Base-by-base conservation (phyloP, 495 filamentous ascomycete species). In the Talaromyces ruber region DNA sequence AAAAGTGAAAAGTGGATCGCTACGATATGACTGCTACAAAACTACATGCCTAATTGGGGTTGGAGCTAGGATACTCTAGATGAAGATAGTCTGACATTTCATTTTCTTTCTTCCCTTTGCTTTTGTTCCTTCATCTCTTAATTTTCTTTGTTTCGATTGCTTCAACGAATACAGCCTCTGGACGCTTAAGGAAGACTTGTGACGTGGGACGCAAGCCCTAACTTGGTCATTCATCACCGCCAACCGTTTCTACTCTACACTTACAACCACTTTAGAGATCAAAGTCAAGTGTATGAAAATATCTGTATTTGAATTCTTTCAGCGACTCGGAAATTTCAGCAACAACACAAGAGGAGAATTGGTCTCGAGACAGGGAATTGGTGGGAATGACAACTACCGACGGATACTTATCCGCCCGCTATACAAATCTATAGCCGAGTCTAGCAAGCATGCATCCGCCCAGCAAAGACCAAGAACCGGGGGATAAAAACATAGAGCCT, bases 351-450 rank as follows among this genome's bases (percentile, higher is more conserved):
- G 16, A 9, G 50, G 16, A 11, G 16, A 52, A 47, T 47, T 47
- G 18, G 18, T 18, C 14, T 47, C 43, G 18, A 47, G 43, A 21
- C 43, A 25, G 12, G 50, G 25, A 18, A 24, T 51, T 51, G 47
- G 47, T 51, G 16, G 24, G 50, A n/a, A 53, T 28, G 50, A 24
- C 21, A 52, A 52, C 50, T 6, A 34, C 3, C 54, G 29, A 11
- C 54, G 54, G 54, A 57, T 57, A 57, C 26, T 30, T 57, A 30
- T 57, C 54, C 54, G 54, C 7, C 54, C 16, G 26, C 29, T 34
- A 47, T 21, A 47, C 43, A 18, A 21, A 6, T 11, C 11, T 30
- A 57, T 57, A 57, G 24, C 54, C 54, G 54, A 57, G 24, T 57
- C 8, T 18, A 30, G 16, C 54, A 30, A 57, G 29, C 11, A 57